Conservation (phyloP, 805 yeast species). For the Ogataea henricii region DNA sequence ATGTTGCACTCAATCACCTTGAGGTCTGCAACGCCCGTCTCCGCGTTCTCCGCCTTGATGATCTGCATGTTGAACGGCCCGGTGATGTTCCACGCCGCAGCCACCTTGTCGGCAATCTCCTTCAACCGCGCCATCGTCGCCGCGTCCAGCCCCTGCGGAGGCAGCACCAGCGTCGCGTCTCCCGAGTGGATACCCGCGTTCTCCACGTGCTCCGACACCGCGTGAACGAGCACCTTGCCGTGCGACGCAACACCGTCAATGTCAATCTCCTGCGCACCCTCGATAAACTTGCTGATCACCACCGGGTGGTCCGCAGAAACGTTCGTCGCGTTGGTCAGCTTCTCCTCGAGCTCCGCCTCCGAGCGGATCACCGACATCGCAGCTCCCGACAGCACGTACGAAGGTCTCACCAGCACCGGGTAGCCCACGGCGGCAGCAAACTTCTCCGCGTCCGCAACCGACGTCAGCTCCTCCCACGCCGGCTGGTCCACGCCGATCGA, state of each 20-base stretch:
- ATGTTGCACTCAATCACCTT: conserved; percentile 99
- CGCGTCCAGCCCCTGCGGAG: conserved; percentile 80
- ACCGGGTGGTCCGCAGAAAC: conserved; percentile 97
- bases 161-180: conserved; percentile 93
- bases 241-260: conserved; percentile 93
- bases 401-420: conserved; percentile 97
- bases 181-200: conserved; percentile 99
- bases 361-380: conserved; percentile 93
- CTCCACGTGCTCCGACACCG: conserved; percentile 96
- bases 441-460: conserved; percentile 77
- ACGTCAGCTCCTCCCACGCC: conserved; percentile 93
- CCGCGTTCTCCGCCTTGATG: conserved; percentile 71
- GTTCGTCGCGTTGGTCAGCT: conserved; percentile 84
- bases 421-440: conserved; percentile 87
- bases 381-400: conserved; percentile 96
- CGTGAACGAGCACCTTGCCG: conserved; percentile 90
- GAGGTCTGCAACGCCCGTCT: conserved; percentile 60
- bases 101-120: conserved; percentile 91
- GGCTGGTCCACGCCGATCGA: conserved; percentile 95
- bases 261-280: conserved; percentile 96
- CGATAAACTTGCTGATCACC: conserved; percentile 92
- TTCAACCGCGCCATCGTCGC: conserved; percentile 70
- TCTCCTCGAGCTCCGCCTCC: conserved; percentile 75
- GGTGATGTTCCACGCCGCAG: conserved; percentile 89
- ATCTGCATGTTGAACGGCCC: conserved; percentile 99